Conservation (phyloP, 768 basidiomycete genomes). For the Mycena epipterygia region DNA sequence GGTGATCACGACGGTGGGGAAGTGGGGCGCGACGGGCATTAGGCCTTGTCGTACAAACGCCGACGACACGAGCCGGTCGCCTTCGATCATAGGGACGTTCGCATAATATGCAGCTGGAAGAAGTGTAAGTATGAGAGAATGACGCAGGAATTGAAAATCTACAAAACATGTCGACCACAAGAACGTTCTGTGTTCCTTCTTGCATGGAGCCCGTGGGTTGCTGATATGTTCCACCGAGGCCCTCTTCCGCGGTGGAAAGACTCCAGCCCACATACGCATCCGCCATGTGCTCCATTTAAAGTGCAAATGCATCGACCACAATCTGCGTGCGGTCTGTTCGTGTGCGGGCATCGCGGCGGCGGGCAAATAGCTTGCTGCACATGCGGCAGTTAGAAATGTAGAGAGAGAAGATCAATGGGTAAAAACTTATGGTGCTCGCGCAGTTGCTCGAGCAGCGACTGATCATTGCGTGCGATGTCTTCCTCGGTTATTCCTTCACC, state of each 20-base stretch:
- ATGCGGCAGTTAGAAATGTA: no score
- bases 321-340: neutral
- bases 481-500: neutral
- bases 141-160: neutral
- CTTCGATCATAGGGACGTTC: neutral
- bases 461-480: neutral
- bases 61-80: neutral
- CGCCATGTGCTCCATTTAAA: neutral
- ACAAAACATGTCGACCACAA: neutral
- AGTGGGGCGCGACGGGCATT: neutral
- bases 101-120: neutral
- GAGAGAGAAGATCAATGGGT: neutral
- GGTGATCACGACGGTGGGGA: neutral
- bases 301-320: neutral
- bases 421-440: neutral
- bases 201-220: neutral
- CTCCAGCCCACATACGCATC: neutral
- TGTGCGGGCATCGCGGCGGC: no score
- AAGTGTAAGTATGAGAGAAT: neutral
- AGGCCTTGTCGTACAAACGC: neutral
- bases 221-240: neutral
- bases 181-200: neutral
- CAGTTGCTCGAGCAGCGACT: neutral
- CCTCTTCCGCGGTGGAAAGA: neutral
- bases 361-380: no score